Percentiles rank a stretch among this genome's conserved stretches.
Conservation (phyloP, 1,284 basidiomycete genomes). For the Rhodotorula sp. region DNA sequence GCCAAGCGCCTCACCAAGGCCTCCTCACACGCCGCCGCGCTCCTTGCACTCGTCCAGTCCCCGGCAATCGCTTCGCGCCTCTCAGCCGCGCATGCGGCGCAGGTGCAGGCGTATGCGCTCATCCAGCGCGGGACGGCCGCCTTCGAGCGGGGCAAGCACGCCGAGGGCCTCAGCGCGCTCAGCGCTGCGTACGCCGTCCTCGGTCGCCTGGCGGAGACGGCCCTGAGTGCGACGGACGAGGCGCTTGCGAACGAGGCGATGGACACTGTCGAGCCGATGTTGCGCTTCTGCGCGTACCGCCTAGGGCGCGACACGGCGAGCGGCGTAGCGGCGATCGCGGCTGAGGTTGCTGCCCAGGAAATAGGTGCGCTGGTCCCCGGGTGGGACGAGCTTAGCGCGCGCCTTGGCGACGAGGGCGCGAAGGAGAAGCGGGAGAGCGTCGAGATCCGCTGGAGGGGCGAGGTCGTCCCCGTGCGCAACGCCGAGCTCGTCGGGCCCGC, state of each 20-base stretch:
- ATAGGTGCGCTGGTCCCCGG: conserved; percentile 65
- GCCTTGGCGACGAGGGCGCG: conserved; percentile 57
- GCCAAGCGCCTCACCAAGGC: conserved; percentile 41
- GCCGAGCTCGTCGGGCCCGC: conserved; percentile 89
- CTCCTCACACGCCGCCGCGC: conserved; percentile 18
- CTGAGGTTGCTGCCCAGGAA: conserved; percentile 52
- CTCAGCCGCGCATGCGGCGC: conserved; percentile 31
- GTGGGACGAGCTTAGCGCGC: conserved; percentile 63
- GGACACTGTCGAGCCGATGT: conserved; percentile 86
- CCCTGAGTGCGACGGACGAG: conserved; percentile 80
- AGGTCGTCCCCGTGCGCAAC: conserved; percentile 80
- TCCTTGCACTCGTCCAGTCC: conserved; percentile 33
- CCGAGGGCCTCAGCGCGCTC: conserved; percentile 75
- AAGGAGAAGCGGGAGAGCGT: conserved; percentile 61
- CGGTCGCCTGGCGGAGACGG: conserved; percentile 67
- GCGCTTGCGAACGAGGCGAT: conserved; percentile 82
- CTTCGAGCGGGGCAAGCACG: conserved; percentile 65
- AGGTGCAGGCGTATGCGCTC: conserved; percentile 54
- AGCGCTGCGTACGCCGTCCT: conserved; percentile 76
- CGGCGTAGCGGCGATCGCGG: conserved; percentile 19
- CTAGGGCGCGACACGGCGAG: conserved; percentile 53
- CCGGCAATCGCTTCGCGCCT: conserved; percentile 19
- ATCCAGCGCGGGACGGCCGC: conserved; percentile 52
- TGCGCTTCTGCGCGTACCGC: conserved; percentile 89
- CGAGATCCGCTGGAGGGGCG: conserved; percentile 75